Evolutionary conservation across 192 early-diverging fungal genomes (phyloP).

Genomic region (Coemansia sp.): DNA sequence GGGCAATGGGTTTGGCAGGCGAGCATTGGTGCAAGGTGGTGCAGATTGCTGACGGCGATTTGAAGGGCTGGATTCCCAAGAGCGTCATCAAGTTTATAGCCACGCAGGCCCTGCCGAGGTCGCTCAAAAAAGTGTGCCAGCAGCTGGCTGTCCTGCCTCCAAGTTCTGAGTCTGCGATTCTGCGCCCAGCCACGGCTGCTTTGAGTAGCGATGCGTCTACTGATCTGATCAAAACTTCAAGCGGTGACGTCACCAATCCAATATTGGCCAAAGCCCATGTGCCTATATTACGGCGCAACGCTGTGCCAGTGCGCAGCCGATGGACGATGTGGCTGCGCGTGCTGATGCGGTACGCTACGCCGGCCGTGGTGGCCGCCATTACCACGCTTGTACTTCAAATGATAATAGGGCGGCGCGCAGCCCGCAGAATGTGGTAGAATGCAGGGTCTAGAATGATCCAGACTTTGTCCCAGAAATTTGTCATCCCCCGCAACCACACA

Average conservation of each 20-base stretch:
- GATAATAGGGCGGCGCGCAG: conserved; percentile 8
- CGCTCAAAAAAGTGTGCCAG: conserved; percentile 49
- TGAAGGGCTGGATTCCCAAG: conserved; percentile 55
- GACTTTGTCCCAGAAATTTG: background rate
- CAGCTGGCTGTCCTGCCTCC: conserved; percentile 30
- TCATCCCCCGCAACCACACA: background rate
- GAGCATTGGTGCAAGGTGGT: conserved; percentile 40
- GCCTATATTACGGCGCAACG: too few relatives aligned
- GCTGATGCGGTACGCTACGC: conserved; percentile 33
- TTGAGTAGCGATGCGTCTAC: too few relatives aligned
- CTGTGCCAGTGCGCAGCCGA: background rate
- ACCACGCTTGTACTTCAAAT: conserved; percentile 30
- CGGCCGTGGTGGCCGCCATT: conserved; percentile 42
- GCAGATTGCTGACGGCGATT: conserved; percentile 53
- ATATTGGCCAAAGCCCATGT: too few relatives aligned
- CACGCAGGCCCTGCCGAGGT: conserved; percentile 54
- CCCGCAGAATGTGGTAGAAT: background rate
- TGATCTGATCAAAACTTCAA: too few relatives aligned
- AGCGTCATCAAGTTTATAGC: conserved; percentile 56
- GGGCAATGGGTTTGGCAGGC: conserved; percentile 15
- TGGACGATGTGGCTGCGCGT: conserved; percentile 32
- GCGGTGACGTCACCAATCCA: too few relatives aligned
- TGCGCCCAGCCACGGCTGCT: conserved; percentile 1
- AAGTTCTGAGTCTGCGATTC: conserved; percentile 25
- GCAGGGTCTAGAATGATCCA: background rate